Base-by-base conservation (phyloP, 2,329 filamentous ascomycete species). In the Aureobasidium sp. region DNA sequence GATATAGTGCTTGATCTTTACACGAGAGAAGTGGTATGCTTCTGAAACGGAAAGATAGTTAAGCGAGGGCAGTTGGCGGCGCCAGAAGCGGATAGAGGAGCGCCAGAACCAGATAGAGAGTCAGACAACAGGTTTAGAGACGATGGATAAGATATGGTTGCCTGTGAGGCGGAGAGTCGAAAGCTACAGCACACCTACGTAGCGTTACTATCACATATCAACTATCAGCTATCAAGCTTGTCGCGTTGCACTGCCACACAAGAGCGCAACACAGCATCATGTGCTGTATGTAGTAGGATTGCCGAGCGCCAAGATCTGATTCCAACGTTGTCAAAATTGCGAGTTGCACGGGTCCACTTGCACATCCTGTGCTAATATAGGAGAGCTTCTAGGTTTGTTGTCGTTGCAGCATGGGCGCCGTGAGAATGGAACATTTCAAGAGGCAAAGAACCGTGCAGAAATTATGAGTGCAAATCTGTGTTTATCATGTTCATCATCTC, bases 131-230 rank as follows among this genome's bases (percentile, higher is more conserved):
- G 53, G 34, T 59, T 39, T 15, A 20, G 32, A 55, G 51, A 55
- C 51, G 51, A 24, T 47, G 32, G 55, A 59, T 59, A 39, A 59
- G 32, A 47, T 48, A 59, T n/a, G 55, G 55, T 59, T 59, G 55
- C 55, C 37, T 29, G 43, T 39, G 43, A 41, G 41, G 15, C 15
- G 27, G n/a, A 39, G 39, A 34, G 36, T 36, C 9, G 15, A 24
- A 29, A 48, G 46, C 46, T 46, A 46, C 24, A 32, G n/a, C 10
- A 59, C 52, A 44, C 39, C 53, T 46, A 44, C 41, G 53, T 43
- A 29, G 32, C 27, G 29, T 17, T n/a, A 29, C 13, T n/a, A 20
- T 20, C 20, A 20, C 20, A 20, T 20, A 20, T 20, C 20, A 20
- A 8, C 37, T 17, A 17, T 17, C 37, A 41, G 17, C 20, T 47